Evolutionary conservation across 805 yeast genomes (phyloP).

Genomic region (Diddensiella santjacobensis): DNA sequence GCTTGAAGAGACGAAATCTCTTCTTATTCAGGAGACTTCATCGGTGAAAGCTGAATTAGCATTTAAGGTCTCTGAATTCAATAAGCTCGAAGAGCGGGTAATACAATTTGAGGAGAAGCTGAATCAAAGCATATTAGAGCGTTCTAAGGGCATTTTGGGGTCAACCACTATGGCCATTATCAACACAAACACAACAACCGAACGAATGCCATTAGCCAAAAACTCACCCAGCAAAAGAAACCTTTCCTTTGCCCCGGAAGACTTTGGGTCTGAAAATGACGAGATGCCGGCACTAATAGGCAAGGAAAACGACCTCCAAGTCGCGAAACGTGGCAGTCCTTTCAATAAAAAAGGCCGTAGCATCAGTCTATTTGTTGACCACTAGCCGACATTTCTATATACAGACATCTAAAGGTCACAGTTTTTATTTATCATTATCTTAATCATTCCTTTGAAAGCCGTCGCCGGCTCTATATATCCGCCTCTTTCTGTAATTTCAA

Average conservation of each 20-base stretch:
- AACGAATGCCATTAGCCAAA: constrained; percentile 1
- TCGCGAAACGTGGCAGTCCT: constrained; percentile 18
- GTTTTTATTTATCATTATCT: too few species aligned
- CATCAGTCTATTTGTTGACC: constrained; percentile 16
- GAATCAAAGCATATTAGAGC: constrained; percentile 28
- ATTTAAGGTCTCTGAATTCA: constrained; percentile 29
- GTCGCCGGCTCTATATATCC: too few species aligned
- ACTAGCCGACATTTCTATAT: too few species aligned
- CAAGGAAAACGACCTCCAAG: constrained; percentile 15
- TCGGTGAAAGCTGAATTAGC: constrained; percentile 27
- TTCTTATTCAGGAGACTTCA: constrained; percentile 17
- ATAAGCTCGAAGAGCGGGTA: constrained; percentile 30
- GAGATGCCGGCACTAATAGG: constrained; percentile 5
- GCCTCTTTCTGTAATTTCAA: too few species aligned
- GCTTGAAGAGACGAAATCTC: constrained; percentile 5
- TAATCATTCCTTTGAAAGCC: too few species aligned
- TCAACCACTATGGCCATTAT: constrained; percentile 27
- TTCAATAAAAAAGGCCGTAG: constrained; percentile 12
- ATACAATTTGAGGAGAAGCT: constrained; percentile 27
- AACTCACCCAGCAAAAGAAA: constrained; percentile 15
- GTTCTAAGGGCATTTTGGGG: constrained; percentile 31
- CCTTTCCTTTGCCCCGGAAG: constrained; percentile 19
- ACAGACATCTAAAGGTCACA: too few species aligned
- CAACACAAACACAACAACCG: constrained; percentile 8
- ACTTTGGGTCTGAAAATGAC: constrained; percentile 4